Evolutionary conservation across 306 rosid genomes (phyloP).

Genomic region (Canavalia gladiata): DNA sequence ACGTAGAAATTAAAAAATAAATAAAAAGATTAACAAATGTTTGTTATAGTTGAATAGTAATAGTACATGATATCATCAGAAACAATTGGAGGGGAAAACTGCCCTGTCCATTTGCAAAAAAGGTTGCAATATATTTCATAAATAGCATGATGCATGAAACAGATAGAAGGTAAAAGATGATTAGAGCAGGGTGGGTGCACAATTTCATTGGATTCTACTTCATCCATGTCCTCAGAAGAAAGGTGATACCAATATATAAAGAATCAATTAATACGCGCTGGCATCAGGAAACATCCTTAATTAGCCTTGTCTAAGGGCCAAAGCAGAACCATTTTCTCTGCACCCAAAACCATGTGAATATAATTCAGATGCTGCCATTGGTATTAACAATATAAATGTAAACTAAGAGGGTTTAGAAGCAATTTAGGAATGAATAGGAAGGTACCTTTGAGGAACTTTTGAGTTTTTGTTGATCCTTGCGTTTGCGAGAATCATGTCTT

Average conservation of each 20-base stretch:
- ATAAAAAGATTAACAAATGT: not conserved
- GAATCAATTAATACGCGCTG: not conserved
- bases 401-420: not conserved
- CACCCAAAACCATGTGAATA: slow-evolving; percentile 7
- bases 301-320: slow-evolving; percentile 33
- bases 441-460: slow-evolving; percentile 59
- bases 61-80: not conserved
- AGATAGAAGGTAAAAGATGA: slow-evolving; percentile 18
- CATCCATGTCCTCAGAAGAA: slow-evolving; percentile 6
- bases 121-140: not conserved
- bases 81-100: not conserved
- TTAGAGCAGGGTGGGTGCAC: slow-evolving; percentile 6
- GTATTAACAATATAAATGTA: not conserved
- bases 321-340: slow-evolving; percentile 85
- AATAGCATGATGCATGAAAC: slow-evolving; percentile 35
- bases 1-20: not conserved
- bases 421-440: not conserved
- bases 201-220: not conserved
- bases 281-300: not conserved
- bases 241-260: not conserved
- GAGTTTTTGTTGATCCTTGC: slow-evolving; percentile 35
- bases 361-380: not conserved
- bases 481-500: slow-evolving; percentile 44
- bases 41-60: not conserved
- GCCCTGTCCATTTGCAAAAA: slow-evolving; percentile 15